phyloP scores from a whole-genome alignment of 2,329 filamentous ascomycete species.

The Diaporthe batatas region DNA sequence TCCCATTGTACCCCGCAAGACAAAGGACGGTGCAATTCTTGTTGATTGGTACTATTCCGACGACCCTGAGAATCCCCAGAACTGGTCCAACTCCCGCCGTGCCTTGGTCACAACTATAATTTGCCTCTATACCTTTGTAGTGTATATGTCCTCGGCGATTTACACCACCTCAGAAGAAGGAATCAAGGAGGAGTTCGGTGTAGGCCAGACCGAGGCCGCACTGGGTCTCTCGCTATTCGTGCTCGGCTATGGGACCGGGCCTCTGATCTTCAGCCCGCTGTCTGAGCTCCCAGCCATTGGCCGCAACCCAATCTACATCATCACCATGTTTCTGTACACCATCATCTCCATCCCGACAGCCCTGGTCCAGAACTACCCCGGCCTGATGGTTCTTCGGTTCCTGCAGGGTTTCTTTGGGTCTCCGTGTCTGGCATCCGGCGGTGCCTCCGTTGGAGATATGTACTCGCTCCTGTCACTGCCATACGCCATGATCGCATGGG shows the following conservation, averaged over 20 bases:
- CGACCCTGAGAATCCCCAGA: conserved; percentile 65
- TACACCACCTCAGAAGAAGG: conserved; percentile 55
- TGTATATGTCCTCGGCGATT: conserved; percentile 53
- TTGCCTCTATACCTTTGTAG: conserved; percentile 66
- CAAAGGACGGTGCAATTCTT: conserved; percentile 49
- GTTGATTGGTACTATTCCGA: conserved; percentile 60
- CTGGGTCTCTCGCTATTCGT: conserved; percentile 71
- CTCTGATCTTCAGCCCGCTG: conserved; percentile 69
- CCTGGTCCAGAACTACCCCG: conserved; percentile 72
- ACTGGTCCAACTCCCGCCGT: conserved; percentile 59
- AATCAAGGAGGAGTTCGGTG: conserved; percentile 63
- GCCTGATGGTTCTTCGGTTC: conserved; percentile 74
- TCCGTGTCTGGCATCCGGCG: conserved; percentile 73
- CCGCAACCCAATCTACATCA: conserved; percentile 75
- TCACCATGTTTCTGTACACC: conserved; percentile 77
- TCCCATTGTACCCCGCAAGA: conserved; percentile 49
- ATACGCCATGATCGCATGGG: conserved; percentile 72
- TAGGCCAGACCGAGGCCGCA: conserved; percentile 60
- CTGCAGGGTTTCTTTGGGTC: conserved; percentile 76
- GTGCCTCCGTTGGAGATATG: conserved; percentile 65
- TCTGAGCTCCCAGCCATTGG: conserved; percentile 71
- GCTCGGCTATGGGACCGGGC: conserved; percentile 57
- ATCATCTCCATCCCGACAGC: conserved; percentile 75
- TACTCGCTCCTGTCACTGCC: conserved; percentile 68
- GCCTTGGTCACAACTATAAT: conserved; percentile 54